Conservation (phyloP, 116 monocot genomes). For the Thalassia testudinum region DNA sequence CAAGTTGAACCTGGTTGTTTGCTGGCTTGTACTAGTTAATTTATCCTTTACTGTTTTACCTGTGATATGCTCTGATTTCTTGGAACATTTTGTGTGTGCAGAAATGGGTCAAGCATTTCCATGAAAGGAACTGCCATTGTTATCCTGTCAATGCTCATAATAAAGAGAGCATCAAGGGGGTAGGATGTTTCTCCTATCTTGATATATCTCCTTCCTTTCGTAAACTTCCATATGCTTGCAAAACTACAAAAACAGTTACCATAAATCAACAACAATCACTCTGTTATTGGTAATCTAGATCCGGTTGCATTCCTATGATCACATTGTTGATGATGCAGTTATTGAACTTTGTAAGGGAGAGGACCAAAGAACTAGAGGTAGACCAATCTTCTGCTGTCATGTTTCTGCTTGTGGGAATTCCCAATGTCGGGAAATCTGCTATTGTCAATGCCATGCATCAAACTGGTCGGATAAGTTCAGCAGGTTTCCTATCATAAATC, state of each 20-base stretch:
- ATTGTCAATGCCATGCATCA: constrained; percentile 65
- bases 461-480: constrained; percentile 61
- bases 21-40: too few species aligned
- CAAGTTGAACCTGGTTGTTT: too few species aligned
- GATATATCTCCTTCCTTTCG: too few species aligned
- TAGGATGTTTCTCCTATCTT: constrained; percentile 9
- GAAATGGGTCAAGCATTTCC: constrained; percentile 47
- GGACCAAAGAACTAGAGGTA: constrained; percentile 32
- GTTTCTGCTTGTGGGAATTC: constrained; percentile 63
- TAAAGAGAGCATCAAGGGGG: constrained; percentile 46
- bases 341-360: constrained; percentile 25
- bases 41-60: too few species aligned
- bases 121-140: constrained; percentile 27
- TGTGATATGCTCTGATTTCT: too few species aligned
- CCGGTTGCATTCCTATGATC: too few species aligned
- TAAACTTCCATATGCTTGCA: too few species aligned
- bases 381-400: constrained; percentile 35
- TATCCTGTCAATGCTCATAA: constrained; percentile 62
- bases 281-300: too few species aligned
- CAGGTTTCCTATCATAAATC: constrained; percentile 23
- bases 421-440: constrained; percentile 87
- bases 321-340: constrained; percentile 19
- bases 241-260: too few species aligned
- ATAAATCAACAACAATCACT: too few species aligned
- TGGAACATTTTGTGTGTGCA: too few species aligned